Evolutionary conservation across 257 asterid species (phyloP).

Genomic region (Solanum clarkiae): DNA sequence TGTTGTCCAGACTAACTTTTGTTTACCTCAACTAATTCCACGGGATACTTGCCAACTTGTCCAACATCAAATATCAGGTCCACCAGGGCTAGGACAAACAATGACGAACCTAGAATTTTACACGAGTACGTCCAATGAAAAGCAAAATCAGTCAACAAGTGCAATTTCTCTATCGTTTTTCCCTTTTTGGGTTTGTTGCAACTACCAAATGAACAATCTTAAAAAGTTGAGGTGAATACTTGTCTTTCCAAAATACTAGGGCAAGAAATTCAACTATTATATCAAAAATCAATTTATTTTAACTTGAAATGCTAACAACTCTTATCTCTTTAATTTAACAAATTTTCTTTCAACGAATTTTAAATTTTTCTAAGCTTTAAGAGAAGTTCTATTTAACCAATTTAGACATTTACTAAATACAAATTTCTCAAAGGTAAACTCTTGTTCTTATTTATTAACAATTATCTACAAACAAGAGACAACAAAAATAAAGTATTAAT

Average conservation of each 20-base stretch:
- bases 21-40: no score
- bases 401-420: neutral
- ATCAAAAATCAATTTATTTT: no score
- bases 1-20: no score
- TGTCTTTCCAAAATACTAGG: neutral
- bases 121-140: neutral
- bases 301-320: neutral
- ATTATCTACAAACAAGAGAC: no score
- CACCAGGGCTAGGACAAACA: no score
- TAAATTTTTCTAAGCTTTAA: no score
- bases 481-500: no score
- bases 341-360: neutral
- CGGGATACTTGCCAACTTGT: no score
- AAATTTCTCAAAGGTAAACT: neutral
- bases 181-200: neutral
- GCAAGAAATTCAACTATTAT: neutral
- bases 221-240: neutral
- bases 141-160: neutral
- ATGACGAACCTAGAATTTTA: neutral
- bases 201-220: neutral
- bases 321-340: neutral
- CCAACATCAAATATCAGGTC: no score
- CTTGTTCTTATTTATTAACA: neutral
- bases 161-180: neutral
- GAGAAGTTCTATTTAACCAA: neutral